These are phyloP conservation scores for Dactylellina drechsleri DNA, from an alignment of 2,329 filamentous ascomycete genomes.

Conservation along the genomic window DNA sequence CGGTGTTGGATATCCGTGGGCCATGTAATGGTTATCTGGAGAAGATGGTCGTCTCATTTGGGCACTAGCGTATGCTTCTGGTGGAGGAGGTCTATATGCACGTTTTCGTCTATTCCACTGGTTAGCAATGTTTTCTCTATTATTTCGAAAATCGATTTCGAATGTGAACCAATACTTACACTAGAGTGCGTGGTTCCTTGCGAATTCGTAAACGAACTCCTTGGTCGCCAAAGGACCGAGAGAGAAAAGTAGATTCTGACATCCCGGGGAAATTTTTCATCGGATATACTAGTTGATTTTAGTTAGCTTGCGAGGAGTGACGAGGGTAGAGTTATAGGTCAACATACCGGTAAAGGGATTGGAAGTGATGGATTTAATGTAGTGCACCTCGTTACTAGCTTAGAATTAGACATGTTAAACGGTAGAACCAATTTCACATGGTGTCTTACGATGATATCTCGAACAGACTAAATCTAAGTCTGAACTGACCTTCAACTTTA, in stretches of 20 bases:
- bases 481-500: constrained; percentile 76
- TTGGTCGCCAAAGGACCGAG: constrained; percentile 84
- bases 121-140: constrained; percentile 18
- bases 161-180: constrained; percentile 54
- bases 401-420: constrained; percentile 55
- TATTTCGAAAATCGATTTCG: not conserved
- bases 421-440: constrained; percentile 59
- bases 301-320: constrained; percentile 31
- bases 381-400: constrained; percentile 63
- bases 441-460: constrained; percentile 68
- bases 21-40: constrained; percentile 48
- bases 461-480: constrained; percentile 80
- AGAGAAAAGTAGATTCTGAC: constrained; percentile 82
- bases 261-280: constrained; percentile 81
- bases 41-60: constrained; percentile 50
- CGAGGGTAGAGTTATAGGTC: constrained; percentile 40
- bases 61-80: constrained; percentile 47
- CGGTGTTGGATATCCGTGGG: constrained; percentile 49
- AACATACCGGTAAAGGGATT: constrained; percentile 75
- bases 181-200: constrained; percentile 76
- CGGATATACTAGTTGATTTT: constrained; percentile 61
- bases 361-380: constrained; percentile 69
- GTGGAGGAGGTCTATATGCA: constrained; percentile 49
- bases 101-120: constrained; percentile 35
- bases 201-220: constrained; percentile 83